Evolutionary conservation across 1,284 basidiomycete species (phyloP).

Genomic region (Apiotrichum sp.): DNA sequence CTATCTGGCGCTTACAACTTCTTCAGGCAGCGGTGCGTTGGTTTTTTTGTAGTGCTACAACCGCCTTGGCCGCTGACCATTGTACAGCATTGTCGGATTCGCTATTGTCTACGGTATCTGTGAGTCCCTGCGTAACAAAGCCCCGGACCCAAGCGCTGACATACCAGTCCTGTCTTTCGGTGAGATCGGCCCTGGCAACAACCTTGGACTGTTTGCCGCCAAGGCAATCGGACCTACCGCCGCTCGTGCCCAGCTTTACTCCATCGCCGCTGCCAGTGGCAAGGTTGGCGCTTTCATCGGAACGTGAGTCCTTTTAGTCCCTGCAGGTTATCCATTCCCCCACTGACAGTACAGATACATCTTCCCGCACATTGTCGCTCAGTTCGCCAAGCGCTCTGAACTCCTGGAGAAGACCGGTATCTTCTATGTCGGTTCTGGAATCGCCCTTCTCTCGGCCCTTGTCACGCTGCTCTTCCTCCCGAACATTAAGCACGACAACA

Average conservation of each 20-base stretch:
- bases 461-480: slow-evolving; percentile 69
- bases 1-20: slow-evolving; percentile 70
- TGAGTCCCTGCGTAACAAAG: not conserved
- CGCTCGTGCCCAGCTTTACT: slow-evolving; percentile 79
- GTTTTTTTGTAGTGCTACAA: too few species aligned
- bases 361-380: slow-evolving; percentile 56
- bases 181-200: slow-evolving; percentile 66
- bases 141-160: not conserved
- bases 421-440: slow-evolving; percentile 49
- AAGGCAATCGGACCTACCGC: slow-evolving; percentile 73
- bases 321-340: not conserved
- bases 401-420: slow-evolving; percentile 35
- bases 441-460: slow-evolving; percentile 74
- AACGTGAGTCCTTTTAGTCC: slow-evolving; percentile 41
- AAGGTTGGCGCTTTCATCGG: slow-evolving; percentile 73
- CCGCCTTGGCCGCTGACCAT: too few species aligned
- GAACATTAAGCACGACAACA: slow-evolving; percentile 68
- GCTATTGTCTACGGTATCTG: slow-evolving; percentile 77
- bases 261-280: slow-evolving; percentile 78
- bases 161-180: slow-evolving; percentile 70
- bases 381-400: slow-evolving; percentile 1
- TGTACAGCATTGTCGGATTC: slow-evolving; percentile 60
- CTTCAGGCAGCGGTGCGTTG: slow-evolving; percentile 12
- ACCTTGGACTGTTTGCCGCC: slow-evolving; percentile 68
- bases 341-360: slow-evolving; percentile 47